Conservation (phyloP, 73 alveolate species). For the Paramecium biaurelia region DNA sequence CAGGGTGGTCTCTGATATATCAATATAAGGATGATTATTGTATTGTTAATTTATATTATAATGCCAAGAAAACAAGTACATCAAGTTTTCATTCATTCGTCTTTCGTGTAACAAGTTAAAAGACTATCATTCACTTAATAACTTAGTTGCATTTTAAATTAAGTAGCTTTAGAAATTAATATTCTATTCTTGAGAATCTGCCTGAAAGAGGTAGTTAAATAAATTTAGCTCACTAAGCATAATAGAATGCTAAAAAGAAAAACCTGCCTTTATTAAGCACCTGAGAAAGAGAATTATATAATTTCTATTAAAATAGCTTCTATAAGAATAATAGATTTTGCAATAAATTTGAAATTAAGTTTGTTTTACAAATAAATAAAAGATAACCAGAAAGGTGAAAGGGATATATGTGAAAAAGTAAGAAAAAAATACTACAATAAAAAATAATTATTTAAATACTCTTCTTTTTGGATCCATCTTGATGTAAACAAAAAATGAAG, state of each 20-base stretch:
- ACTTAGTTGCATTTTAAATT: neutral
- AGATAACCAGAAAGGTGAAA: neutral
- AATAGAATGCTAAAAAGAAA: neutral
- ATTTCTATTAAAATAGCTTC: neutral
- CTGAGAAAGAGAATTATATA: neutral
- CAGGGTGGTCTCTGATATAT: neutral
- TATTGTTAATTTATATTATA: neutral
- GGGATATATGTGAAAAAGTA: neutral
- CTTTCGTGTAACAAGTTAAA: neutral
- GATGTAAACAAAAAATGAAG: neutral
- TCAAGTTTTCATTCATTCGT: neutral
- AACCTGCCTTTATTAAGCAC: neutral
- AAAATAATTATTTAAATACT: neutral
- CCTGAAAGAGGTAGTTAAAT: neutral
- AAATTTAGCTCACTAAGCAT: neutral
- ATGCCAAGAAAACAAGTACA: neutral
- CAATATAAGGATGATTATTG: neutral
- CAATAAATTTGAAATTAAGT: neutral
- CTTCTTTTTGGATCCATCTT: neutral
- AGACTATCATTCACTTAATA: neutral
- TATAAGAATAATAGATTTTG: neutral
- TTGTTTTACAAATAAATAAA: neutral
- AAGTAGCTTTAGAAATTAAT: neutral
- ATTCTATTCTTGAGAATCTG: neutral
- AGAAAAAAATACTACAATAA: no score